Evolutionary conservation across 192 early-diverging fungal species (phyloP).

Genomic region (Linnemannia elongata): DNA sequence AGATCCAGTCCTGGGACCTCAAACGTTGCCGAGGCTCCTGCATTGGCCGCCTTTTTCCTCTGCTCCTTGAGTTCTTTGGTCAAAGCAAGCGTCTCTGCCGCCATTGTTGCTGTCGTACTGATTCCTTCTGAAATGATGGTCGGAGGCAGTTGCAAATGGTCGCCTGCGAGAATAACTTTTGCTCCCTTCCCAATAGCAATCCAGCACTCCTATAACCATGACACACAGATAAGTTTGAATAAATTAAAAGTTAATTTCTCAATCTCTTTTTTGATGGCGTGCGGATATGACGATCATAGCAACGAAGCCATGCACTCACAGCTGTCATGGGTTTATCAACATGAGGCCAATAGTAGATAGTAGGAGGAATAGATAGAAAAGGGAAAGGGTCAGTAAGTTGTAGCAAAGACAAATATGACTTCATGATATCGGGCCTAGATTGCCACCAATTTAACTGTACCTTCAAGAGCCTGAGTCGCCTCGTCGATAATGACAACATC

Average conservation of each 20-base stretch:
- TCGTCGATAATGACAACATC: slow-evolving; percentile 93
- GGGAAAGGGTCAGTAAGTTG: background rate
- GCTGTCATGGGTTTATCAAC: background rate
- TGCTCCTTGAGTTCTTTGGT: slow-evolving; percentile 42
- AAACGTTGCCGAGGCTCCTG: slow-evolving; percentile 36
- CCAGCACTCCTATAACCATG: slow-evolving; percentile 83
- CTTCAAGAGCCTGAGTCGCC: slow-evolving; percentile 86
- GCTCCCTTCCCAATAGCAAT: slow-evolving; percentile 83
- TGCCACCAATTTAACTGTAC: slow-evolving; percentile 15
- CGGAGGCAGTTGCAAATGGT: slow-evolving; percentile 91
- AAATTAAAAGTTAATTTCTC: background rate
- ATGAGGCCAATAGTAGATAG: too few species aligned
- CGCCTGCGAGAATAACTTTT: slow-evolving; percentile 87
- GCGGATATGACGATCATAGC: background rate
- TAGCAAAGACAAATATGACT: background rate
- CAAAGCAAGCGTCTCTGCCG: slow-evolving; percentile 29
- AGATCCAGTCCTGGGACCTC: slow-evolving; percentile 38
- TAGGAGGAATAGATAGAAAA: background rate
- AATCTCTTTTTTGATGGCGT: background rate
- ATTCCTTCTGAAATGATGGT: slow-evolving; percentile 78
- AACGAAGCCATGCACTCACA: background rate
- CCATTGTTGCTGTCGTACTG: slow-evolving; percentile 17
- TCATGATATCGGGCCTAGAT: background rate
- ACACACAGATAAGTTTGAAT: background rate
- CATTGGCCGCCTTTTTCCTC: slow-evolving; percentile 26